Evolutionary conservation across 768 basidiomycete genomes (phyloP), one percentile per base, ranked within the genome.

Genomic region (Plicaturopsis crispa): DNA sequence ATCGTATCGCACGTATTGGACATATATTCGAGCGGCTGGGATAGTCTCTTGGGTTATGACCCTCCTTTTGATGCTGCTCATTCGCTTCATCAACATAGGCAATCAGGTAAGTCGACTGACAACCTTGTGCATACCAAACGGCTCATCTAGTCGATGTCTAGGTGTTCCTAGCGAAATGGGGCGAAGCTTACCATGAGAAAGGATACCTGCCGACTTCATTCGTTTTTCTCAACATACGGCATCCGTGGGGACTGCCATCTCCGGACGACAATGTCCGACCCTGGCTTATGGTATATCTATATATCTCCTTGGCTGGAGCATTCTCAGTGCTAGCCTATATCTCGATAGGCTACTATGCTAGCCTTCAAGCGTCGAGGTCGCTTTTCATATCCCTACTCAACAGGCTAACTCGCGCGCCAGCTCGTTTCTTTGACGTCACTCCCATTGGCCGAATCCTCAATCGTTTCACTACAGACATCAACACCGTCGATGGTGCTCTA

Each of bases 361-460:
- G 80, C 48, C 61, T 84, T 23, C 78, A 73, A 42, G 81, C 83
- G 1, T 78, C 79, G 16, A 69, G 79, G 1, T 63, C 65, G 5
- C 63, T 84, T 8, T 86, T 84, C 57, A 50, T 59, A 4, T 53
- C 63, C 5, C 68, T 83, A 40, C 63, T 84, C 8, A 58, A 55
- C 28, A 55, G 78, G 19, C 60, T 85, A 6, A 69, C 75, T 5
- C 64, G 75, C 28, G 81, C 82, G 0, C 81, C 81, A 2, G 64
- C 72, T 17, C 73, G 80, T 2, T 83, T 84, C 55, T 85, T 83
- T 56, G 84, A 85, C 48, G 63, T 71, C 26, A 85, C 81, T 3
- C 84, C 84, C 1, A 75, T 82, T 26, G 87, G 87, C 7, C 65
- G 84, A 6, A 83, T 90, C 47, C 66, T 85, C 26, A 88, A 89